Evolutionary conservation across 2,329 filamentous ascomycete genomes (phyloP), one percentile per base, ranked within the genome.

Genomic region (Calycina marina): DNA sequence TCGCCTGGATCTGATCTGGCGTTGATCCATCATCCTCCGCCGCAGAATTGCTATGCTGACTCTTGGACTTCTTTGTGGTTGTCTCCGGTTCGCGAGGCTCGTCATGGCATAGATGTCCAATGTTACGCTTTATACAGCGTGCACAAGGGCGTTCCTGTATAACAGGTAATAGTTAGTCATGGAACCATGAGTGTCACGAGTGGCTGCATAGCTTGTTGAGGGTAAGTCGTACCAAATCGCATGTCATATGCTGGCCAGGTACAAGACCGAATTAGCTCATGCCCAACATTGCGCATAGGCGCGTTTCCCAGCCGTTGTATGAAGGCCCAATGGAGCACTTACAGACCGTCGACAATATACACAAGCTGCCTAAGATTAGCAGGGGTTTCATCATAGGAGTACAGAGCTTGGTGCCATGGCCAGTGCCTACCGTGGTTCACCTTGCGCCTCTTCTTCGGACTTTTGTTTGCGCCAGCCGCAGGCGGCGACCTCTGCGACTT

Each of bases 41-140:
- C 25, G 61, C 59, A 32, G 70, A 63, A 38, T 65, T 59, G 40
- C 63, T 67, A 41, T 63, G 61, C 45, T 72, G 64, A 53, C 63
- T 69, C 61, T 88, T 93, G 47, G 69, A 60, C 59, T 86, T 88
- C 60, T 90, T 93, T 38, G 52, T 48, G 44, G 50, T 43, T 34
- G 77, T 58, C 40, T 76, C 72, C 45, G 75, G 65, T 52, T 98
- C 88, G 57, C 88, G 77, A 46, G 86, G 88, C 60, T 96, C 90
- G 59, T 98, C 90, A 62, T 94, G 90, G 59, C 90, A 98, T 45
- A 98, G 69, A 59, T 98, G 90, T 50, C 88, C 90, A 57, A 98
- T 98, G 61, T 93, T 93, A 53, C 90, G 78, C 63, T 96, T 98
- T 60, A 96, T 83, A 65, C 90, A 98, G 61, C 90, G 74, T 50